Conservation (phyloP, 1,139 yeast genomes). For the Diutina catenulata region DNA sequence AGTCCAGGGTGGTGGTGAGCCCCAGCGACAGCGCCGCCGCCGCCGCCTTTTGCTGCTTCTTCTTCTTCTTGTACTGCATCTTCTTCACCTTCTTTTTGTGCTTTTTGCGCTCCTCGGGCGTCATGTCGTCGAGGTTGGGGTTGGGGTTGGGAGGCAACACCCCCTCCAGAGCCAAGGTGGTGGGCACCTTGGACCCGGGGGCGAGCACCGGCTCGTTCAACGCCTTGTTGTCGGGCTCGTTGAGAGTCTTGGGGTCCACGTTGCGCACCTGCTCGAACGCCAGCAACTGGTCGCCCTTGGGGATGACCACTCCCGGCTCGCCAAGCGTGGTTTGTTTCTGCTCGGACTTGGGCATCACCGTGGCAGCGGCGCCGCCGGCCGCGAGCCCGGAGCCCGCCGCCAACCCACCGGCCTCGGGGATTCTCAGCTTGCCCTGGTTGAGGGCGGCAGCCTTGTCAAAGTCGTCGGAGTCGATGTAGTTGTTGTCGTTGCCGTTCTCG, state of each 20-base stretch:
- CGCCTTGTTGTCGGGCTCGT: slow-evolving; percentile 18
- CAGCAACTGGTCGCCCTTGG: slow-evolving; percentile 26
- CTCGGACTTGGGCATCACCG: slow-evolving; percentile 47
- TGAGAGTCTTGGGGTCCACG: slow-evolving; percentile 36
- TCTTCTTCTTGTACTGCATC: slow-evolving; percentile 33
- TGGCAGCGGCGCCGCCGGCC: slow-evolving; percentile 14
- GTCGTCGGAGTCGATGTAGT: slow-evolving; percentile 35
- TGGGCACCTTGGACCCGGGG: no score
- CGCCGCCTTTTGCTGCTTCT: slow-evolving; percentile 24
- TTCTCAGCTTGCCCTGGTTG: slow-evolving; percentile 11
- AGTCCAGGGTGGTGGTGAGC: slow-evolving; percentile 6
- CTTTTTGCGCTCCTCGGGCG: slow-evolving; percentile 32
- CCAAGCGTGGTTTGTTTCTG: slow-evolving; percentile 37
- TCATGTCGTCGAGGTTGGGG: no score
- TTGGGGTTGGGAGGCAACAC: no score
- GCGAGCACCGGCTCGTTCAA: slow-evolving; percentile 34
- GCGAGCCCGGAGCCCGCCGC: slow-evolving; percentile 22
- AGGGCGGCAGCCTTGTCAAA: slow-evolving; percentile 16
- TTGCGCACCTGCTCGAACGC: slow-evolving; percentile 26
- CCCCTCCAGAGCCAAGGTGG: no score
- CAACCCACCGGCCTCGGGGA: slow-evolving; percentile 11
- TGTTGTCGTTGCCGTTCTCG: slow-evolving; percentile 50
- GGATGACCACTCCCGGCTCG: slow-evolving; percentile 45
- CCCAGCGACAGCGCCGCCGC: slow-evolving; percentile 20
- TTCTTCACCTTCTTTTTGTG: slow-evolving; percentile 39